Conservation (phyloP, 2,329 filamentous ascomycete species). For the Colletotrichum sidae region DNA sequence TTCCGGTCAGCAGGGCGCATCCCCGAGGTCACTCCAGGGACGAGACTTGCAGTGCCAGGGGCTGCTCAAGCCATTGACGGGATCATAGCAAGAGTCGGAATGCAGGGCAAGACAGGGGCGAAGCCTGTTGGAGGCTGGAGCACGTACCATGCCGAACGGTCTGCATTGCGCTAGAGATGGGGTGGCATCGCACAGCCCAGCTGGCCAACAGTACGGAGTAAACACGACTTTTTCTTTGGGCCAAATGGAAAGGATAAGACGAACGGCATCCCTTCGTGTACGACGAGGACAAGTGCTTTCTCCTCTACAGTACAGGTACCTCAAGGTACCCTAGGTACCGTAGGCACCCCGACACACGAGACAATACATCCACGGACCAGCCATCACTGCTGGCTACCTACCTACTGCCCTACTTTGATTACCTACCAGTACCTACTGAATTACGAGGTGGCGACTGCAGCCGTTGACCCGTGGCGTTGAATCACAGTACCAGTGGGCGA, state of each 20-base stretch:
- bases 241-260: conserved; percentile 8
- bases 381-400: too few species aligned
- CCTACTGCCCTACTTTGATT: too few species aligned
- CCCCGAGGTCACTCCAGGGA: conserved; percentile 18
- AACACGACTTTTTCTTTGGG: not conserved
- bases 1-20: conserved; percentile 33
- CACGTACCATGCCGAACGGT: conserved; percentile 6
- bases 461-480: too few species aligned
- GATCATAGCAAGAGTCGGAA: conserved; percentile 25
- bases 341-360: not conserved
- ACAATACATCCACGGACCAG: too few species aligned
- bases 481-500: too few species aligned
- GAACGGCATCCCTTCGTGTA: too few species aligned
- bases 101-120: conserved; percentile 33
- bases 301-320: too few species aligned
- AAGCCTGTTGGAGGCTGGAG: conserved; percentile 26
- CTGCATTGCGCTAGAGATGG: conserved; percentile 20
- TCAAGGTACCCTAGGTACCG: not conserved
- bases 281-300: too few species aligned
- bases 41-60: not conserved
- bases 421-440: too few species aligned
- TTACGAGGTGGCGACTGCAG: too few species aligned
- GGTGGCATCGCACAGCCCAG: conserved; percentile 31
- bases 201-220: not conserved
- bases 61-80: not conserved